Base-by-base conservation (phyloP, 306 rosid species). In the Vicia sativa region DNA sequence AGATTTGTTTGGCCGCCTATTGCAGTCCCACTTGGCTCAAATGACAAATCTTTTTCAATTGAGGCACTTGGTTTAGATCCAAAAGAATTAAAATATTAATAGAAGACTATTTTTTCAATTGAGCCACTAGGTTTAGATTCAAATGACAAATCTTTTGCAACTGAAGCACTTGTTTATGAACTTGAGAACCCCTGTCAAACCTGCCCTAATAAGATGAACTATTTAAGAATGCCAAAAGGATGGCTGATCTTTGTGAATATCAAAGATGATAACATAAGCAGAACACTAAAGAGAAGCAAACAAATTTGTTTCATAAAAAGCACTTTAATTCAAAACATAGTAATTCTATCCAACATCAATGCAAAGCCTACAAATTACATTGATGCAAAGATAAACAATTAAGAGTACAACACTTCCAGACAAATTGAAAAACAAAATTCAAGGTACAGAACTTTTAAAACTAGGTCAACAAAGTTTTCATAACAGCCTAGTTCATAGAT, bases 371-470 rank as follows among this genome's bases (percentile, higher is more conserved):
- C 1, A 56, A 56, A 56, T 28, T 6, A 56, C 38, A 56, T 28
- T 11, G 21, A 13, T 56, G 62, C 42, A 4, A 57, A 54, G 38
- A 57, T 25, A 29, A 57, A 57, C n/a, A 29, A n/a, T 57, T 28
- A 18, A 23, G n/a, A 57, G 18, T 28, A 29, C 62, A 31, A 42
- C 56, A 54, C 13, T 12, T n/a, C 62, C 39, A 6, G 54, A 55
- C 55, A 41, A 78, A 28, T 37, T 10, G 3, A 21, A n/a, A 21
- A 70, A 15, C 21, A 54, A 72, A 65, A 68, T 31, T 67, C 59
- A 5, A 39, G 38, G 57, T 19, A 34, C 61, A 18, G 29, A 62
- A 79, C 21, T 2, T 62, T 13, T 16, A 44, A 61, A 28, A 38
- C 45, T 50, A 68, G 23, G 19, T 38, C 31, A 38, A 45, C 18